Evolutionary conservation across 192 early-diverging fungal genomes (phyloP), one percentile per base, ranked within the genome.

Genomic region (Linnemannia elongata): DNA sequence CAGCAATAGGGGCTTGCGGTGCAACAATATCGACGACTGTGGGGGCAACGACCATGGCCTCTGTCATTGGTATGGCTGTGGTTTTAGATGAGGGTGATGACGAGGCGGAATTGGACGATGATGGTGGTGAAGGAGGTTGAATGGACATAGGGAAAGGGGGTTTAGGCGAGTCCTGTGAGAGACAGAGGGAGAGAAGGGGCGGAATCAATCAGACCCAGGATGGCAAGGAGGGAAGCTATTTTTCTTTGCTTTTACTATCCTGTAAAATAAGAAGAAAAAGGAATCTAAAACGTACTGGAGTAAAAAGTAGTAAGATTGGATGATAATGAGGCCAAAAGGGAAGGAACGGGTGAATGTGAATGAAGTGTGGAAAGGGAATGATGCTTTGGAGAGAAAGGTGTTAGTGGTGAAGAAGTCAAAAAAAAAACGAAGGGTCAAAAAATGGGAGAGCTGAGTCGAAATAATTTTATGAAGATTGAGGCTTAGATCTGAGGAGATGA

Each of bases 341-440:
- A 45, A 30, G 24, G 72, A 45, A 49, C 8, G 72, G n/a, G 27
- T 30, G n/a, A 17, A 30, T 30, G 6, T 42, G 12, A 30, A 73
- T 44, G 72, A 47, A 24, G 20, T 18, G n/a, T 44, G 72, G 71
- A 72, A 27, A 6, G 12, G 60, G 4, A 13, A 24, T 66, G 60
- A 66, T 63, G 69, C 69, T 39, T 39, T 39, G 69, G 33, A 47
- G 27, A 44, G 0, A 36, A 27, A 69, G 38, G 30, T 6, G 36
- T 6, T 41, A 42, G 42, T 38, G 69, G 49, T 27, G 13, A 63
- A 22, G 1, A 8, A n/a, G 30, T 35, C 69, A 27, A 47, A 77
- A 66, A 13, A 44, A 60, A 45, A 66, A 38, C 27, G n/a, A 38
- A 76, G 39, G 57, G n/a, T 41, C 73, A 72, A 72, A 42, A 45